Base-by-base conservation (phyloP, 805 yeast species). In the Saturnispora mendoncae region DNA sequence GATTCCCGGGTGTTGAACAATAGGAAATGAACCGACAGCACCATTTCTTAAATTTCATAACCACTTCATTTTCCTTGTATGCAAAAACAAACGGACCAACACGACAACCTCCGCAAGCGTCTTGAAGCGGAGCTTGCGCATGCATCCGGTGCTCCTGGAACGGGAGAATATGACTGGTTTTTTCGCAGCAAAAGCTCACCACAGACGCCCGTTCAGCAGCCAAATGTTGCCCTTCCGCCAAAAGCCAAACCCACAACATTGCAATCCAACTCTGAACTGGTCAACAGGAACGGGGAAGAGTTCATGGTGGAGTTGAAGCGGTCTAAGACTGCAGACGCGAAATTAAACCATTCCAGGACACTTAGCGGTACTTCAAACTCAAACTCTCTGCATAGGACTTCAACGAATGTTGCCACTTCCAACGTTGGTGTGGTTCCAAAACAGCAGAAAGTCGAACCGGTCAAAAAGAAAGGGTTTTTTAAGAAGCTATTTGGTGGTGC, bases 121-220 rank as follows among this genome's bases (percentile, higher is more conserved):
- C 49, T 60, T 2, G 59, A 57, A 36, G 49, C 49, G 19, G 64
- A 60, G 43, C 45, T 59, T 6, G 40, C 51, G 7, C 40, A 33
- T 3, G 27, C 43, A 5, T 45, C 41, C 14, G 42, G 49, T 2
- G 10, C 52, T 4, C 30, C 58, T 14, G 64, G 57, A 9, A 33
- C 45, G 2, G 46, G 48, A 1, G 64, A 60, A 28, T 51, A 50
- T 31, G 63, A 60, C 37, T 60, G 64, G 64, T 57, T 58, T 38
- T 38, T 60, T 21, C 48, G 56, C 12, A 41, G 44, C 18, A 41
- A 45, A 8, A 44, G 28, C 21, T 13, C 47, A 3, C 34, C 35
- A 7, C 27, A 46, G 7, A n/a, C n/a, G n/a, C n/a, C n/a, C n/a
- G 35, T 39, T 13, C 18, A 32, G 27, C 44, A 19, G 15, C 29